Base-by-base conservation (phyloP, 1,284 basidiomycete genomes). In the Leccinum holopus region DNA sequence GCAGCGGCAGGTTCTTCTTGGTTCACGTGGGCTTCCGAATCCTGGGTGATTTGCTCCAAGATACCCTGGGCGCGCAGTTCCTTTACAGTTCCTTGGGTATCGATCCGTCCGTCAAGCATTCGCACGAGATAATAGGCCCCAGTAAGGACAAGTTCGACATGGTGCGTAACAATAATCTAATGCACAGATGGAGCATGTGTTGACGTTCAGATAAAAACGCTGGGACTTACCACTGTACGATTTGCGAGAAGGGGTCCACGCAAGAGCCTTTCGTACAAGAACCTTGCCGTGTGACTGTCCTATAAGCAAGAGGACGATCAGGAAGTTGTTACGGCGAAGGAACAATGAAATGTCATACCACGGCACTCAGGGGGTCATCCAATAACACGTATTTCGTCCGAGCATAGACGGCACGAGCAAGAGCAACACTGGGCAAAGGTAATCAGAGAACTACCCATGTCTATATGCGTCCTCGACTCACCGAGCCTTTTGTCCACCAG, bases 121-220 rank as follows among this genome's bases (percentile, higher is more conserved):
- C 83, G 82, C 4, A 88, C 80, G 2, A 86, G 72, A 66, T 86
- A 87, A 59, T 83, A 67, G 2, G 86, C 79, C 3, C 80, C 82
- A 0, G 87, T 84, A 5, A 87, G 77, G 21, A 86, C 83, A 2
- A 88, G 79, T 62, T 86, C 84, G 60, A 87, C 82, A 62, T 88
- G 86, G 60, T 88, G 87, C 0, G 87, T 88, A n/a, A 86, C 84
- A 12, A 86, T 76, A 21, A 86, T 72, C 82, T 85, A 57, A 7
- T 12, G 1, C 5, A 30, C 2, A 30, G 16, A 58, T 71, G 54
- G 63, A 39, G 4, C 12, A 55, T 28, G 32, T 1, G 5, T 7
- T 12, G 7, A 10, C 1, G 4, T 28, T 30, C 51, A 53, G 5
- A 3, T 8, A 28, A 58, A 41, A 0, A 8, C 18, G 21, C 5